These are phyloP conservation scores for Vitis hybrid DNA, from an alignment of 177 flowering plant genomes.

Conservation along the genomic window DNA sequence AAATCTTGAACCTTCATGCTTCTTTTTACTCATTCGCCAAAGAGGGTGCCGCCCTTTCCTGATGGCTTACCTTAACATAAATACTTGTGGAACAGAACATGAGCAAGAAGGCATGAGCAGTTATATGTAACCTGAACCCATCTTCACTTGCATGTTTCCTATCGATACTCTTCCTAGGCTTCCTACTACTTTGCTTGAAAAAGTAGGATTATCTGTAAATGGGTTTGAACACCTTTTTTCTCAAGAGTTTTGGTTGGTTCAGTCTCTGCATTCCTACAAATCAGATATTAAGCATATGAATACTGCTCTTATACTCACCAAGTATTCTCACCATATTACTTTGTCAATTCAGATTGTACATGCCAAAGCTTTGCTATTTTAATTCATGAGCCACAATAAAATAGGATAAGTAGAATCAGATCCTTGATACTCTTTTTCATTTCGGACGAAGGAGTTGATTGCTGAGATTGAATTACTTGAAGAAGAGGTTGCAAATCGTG, in stretches of 20 bases:
- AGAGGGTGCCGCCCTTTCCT: neutral
- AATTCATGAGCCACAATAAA: neutral
- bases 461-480: slow-evolving; percentile 84
- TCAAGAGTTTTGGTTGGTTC: neutral
- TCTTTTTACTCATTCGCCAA: neutral
- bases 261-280: neutral
- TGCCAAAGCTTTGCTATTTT: no score
- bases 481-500: slow-evolving; percentile 84
- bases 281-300: neutral
- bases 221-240: neutral
- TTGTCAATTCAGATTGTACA: neutral
- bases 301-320: neutral
- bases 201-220: neutral
- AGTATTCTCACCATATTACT: neutral
- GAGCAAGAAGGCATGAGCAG: neutral
- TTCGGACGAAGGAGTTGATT: slow-evolving; percentile 73
- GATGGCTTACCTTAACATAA: neutral
- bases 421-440: neutral
- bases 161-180: neutral
- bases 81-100: neutral
- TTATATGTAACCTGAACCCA: neutral
- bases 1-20: neutral
- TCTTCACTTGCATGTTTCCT: neutral
- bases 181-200: neutral
- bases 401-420: neutral